phyloP scores from a whole-genome alignment of 2,329 filamentous ascomycete genomes.

The Paraphoma sp. region DNA sequence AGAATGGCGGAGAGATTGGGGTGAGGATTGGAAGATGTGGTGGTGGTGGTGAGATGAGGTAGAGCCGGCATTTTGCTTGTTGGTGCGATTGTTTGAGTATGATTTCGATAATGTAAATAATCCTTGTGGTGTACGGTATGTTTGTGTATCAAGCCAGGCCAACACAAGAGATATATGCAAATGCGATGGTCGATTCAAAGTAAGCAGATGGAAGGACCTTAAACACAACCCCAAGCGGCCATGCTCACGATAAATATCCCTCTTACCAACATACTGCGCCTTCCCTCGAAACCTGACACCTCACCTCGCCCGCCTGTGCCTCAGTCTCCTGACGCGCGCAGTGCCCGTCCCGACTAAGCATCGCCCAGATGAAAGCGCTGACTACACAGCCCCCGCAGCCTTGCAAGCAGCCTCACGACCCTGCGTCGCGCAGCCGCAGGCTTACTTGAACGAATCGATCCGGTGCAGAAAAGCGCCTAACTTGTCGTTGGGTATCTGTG shows the following conservation, averaged over 20 bases:
- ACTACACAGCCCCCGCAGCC: background rate
- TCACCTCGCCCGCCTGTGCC: constrained; percentile 1
- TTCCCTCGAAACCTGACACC: background rate
- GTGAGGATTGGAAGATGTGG: background rate
- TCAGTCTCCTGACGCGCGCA: background rate
- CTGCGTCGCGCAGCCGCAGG: background rate
- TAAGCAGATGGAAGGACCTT: background rate
- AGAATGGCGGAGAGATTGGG: constrained; percentile 3
- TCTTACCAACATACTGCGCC: background rate
- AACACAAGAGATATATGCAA: too few relatives aligned
- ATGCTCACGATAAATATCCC: background rate
- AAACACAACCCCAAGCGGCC: background rate
- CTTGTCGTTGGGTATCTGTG: background rate
- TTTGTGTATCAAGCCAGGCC: too few relatives aligned
- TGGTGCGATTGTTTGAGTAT: too few relatives aligned
- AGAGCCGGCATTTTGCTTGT: background rate
- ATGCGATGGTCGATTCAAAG: background rate
- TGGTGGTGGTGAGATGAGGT: background rate
- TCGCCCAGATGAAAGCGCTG: background rate
- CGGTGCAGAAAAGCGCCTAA: background rate
- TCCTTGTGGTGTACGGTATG: too few relatives aligned
- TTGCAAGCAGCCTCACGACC: background rate
- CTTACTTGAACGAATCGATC: background rate
- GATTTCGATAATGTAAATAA: too few relatives aligned
- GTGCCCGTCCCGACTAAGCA: background rate